Conservation (phyloP, 2,329 filamentous ascomycete genomes). For the Nemania diffusa region DNA sequence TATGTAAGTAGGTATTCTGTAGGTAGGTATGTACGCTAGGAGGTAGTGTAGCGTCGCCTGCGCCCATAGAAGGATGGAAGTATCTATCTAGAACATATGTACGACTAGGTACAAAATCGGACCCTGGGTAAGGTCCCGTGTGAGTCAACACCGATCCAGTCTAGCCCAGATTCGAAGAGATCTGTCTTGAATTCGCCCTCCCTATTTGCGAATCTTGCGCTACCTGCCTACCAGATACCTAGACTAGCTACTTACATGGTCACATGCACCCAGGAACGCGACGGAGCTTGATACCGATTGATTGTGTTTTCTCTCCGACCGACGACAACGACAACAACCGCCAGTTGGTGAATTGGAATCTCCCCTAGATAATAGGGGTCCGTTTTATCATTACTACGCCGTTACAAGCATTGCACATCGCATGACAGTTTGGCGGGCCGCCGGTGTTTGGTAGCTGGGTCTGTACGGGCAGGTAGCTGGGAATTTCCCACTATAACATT, state of each 20-base stretch:
- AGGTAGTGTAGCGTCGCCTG: neutral
- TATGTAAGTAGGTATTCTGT: no score
- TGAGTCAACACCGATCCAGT: conserved; percentile 34
- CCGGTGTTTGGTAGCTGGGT: conserved; percentile 15
- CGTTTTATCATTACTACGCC: conserved; percentile 31
- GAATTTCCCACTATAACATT: conserved; percentile 27
- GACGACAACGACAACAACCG: no score
- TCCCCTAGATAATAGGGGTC: conserved; percentile 22
- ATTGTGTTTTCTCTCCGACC: conserved; percentile 2
- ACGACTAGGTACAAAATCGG: conserved; percentile 33
- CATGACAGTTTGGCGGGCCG: conserved; percentile 24
- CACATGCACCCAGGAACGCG: no score
- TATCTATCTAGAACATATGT: neutral
- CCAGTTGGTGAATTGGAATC: conserved; percentile 27
- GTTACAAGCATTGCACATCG: conserved; percentile 4
- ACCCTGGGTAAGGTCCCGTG: conserved; percentile 6
- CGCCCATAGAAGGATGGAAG: neutral
- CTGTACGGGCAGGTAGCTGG: neutral
- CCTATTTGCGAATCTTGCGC: conserved; percentile 13
- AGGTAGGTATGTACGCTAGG: neutral
- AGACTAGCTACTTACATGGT: neutral
- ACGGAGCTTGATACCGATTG: no score
- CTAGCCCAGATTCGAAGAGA: conserved; percentile 6
- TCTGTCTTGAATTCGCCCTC: conserved; percentile 27
- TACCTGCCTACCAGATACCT: neutral